Evolutionary conservation across 495 filamentous ascomycete genomes (phyloP), one percentile per base, ranked within the genome.

Genomic region (Pseudomonodictys pantanalensis): DNA sequence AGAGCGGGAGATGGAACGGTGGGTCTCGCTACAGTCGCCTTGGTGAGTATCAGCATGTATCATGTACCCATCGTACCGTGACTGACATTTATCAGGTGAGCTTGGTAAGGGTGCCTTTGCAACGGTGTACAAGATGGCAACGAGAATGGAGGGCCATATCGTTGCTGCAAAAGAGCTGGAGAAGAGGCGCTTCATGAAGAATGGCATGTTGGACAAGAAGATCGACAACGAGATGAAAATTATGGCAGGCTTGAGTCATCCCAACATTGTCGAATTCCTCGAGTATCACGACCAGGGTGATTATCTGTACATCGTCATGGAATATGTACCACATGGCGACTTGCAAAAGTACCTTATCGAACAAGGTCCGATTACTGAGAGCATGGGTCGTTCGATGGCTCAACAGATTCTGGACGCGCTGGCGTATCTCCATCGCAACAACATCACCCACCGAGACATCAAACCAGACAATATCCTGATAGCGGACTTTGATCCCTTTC

Each of bases 401-500:
- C 73, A 74, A 1, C 93, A 98, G 69, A 78, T 97, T 17, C 71
- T 97, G 9, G 79, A 83, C 48, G 92, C 91, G 7, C 76, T 98
- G 12, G 83, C 82, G n/a, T 96, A 98, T 69, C 77, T 97, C 10
- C 93, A 98, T 67, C 73, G 79, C 30, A 85, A 83, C 64, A 87
- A 84, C 46, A 96, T 98, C 63, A 96, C 92, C 0, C 93, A 98
- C 75, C 87, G 93, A 3, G 93, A 98, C 72, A 89, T 98, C 66
- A 98, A 98, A 71, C 93, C 93, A 0, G 95, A 97, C 73, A 98
- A 98, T 68, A 96, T 98, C 57, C 77, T 98, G 24, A 87, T 97
- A 59, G 74, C 81, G 7, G 86, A 81, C 1, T 66, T 81, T 1
- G 78, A 88, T 15, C 92, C 92, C 0, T 79, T 93, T 29, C 73